Base-by-base conservation (phyloP, 2,329 filamentous ascomycete genomes). In the Cercospora brassicicola region DNA sequence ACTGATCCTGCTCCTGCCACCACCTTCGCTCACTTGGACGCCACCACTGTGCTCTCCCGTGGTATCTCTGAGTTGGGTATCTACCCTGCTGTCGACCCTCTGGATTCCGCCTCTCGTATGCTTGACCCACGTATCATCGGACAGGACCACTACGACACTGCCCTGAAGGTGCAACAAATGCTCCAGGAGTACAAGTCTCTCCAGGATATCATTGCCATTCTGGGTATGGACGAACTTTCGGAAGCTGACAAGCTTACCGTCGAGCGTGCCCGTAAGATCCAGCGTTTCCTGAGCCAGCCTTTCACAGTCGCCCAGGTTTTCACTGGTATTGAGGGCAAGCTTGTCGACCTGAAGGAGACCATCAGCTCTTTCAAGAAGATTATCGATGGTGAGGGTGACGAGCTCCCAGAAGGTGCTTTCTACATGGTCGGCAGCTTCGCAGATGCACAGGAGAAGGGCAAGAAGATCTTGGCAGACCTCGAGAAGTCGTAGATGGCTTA, bases 31-130 rank as follows among this genome's bases (percentile, higher is more conserved):
- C 95, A 99, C 86, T 91, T 99, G 90, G 95, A 99, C 88, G 95
- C 95, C 89, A 99, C 95, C 84, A 99, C 95, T 90, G 95, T 98
- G 83, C 88, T 99, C 89, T 99, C 95, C 80, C 94, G 95, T 91
- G 94, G 95, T 94, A 99, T 99, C 84, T 98, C 95, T 76, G 95
- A 99, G 89, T 88, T 99, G 90, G 95, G 95, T 93, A 99, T 98
- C 88, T 99, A 99, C 90, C 95, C 95, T 79, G 95, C 95, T 80
- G 95, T 99, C 88, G 95, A 99, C 84, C 95, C 95, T 85, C 94
- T 99, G 75, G 95, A 98, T 87, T 97, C 94, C 83, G 97, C 97
- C 87, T 98, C 94, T 76, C 94, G 95, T 90, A 97, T 99, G 91
- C 88, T 99, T 81, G 95, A 98, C 87, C 93, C 95, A 84, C 94